Base-by-base conservation (phyloP, 2,329 filamentous ascomycete genomes). In the Xylaria sp. region DNA sequence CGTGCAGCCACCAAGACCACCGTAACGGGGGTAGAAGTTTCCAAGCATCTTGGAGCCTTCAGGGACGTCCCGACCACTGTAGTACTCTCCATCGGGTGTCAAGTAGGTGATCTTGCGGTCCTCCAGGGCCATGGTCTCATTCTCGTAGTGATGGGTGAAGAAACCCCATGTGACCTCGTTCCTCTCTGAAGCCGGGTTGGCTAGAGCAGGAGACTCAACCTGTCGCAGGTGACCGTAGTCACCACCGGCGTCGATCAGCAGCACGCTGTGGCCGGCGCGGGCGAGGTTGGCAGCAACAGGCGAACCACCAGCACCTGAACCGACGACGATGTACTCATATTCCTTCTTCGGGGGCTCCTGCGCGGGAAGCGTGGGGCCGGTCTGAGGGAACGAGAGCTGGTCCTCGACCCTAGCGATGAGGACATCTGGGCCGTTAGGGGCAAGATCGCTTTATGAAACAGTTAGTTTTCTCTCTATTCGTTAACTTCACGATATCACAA, bases 221-320 rank as follows among this genome's bases (percentile, higher is more conserved):
- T 81, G 28, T 81, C 80, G 72, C 84, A 81, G 67, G 82, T 81
- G 63, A 81, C 81, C 83, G 66, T 86, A 81, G 72, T 89, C 86
- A 69, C 85, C 84, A 65, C 86, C 86, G 13, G 86, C 86, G 72
- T 88, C 86, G 39, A 88, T 81, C 6, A 88, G 80, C 20, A 88
- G 81, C 5, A 85, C 85, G 70, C 81, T 85, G 78, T 84, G 82
- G 56, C 86, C 86, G 44, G 84, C 85, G 52, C 84, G 79, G 15
- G 86, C 86, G 48, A 88, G 81, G 65, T 85, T 81, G 41, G 83
- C 82, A 25, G 86, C 84, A 9, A 87, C 73, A 48, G 85, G 84
- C 39, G 81, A 84, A 59, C 85, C 85, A 48, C 85, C 85, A 7
- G 85, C 79, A 13, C 85, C 85, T 18, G 84, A 86, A 13, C 86